Conservation (phyloP, 1,284 basidiomycete genomes). For the Trichosporon sp. region DNA sequence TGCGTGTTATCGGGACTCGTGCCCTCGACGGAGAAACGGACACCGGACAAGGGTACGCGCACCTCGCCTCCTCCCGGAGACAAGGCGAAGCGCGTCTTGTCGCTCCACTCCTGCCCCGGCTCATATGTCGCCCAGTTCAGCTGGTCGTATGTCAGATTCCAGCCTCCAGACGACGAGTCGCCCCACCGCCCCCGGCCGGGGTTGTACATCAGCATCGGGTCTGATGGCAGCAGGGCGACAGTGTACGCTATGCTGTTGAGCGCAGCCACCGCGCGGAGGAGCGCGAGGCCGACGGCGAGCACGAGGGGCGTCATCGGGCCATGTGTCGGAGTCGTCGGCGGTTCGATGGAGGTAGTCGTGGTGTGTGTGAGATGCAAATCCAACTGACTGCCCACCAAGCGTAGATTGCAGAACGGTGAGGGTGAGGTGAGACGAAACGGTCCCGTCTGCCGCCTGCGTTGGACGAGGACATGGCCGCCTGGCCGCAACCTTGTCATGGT, state of each 20-base stretch:
- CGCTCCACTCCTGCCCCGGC: background rate
- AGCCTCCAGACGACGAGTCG: background rate
- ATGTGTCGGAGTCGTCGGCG: background rate
- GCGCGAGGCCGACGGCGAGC: background rate
- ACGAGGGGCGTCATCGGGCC: background rate
- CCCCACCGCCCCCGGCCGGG: background rate
- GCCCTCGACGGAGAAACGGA: background rate
- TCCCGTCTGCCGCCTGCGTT: too few species aligned
- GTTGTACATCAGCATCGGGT: slow-evolving; percentile 1
- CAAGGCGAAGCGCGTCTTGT: background rate
- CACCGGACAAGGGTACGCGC: background rate
- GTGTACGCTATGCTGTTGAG: background rate
- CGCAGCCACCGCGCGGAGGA: background rate
- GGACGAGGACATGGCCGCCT: too few species aligned
- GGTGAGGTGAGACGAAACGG: too few species aligned
- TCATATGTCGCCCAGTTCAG: background rate
- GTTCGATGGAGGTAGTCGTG: background rate
- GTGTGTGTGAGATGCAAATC: background rate
- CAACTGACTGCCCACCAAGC: background rate
- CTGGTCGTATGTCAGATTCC: background rate
- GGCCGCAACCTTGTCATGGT: too few species aligned
- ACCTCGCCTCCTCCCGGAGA: background rate
- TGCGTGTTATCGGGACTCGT: background rate
- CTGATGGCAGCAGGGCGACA: background rate
- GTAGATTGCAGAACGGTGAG: too few species aligned